phyloP scores from a whole-genome alignment of 2,329 filamentous ascomycete species.

The Penicillium sp. region DNA sequence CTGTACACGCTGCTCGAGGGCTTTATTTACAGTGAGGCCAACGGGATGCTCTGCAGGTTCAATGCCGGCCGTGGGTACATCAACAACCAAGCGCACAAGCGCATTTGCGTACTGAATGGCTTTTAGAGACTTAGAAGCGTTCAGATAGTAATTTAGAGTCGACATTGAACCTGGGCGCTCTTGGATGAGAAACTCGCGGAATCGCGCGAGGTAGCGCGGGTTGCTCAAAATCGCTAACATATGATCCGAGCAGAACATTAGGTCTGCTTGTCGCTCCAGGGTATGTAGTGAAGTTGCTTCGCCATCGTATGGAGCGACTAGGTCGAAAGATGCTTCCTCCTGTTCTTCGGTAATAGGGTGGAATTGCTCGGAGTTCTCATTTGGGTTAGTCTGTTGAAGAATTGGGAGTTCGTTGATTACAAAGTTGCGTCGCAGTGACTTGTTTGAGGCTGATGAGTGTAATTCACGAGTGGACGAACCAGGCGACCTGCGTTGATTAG shows the following conservation, averaged over 20 bases:
- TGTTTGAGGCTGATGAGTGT: slow-evolving; percentile 20
- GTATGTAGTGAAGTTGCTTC: slow-evolving; percentile 41
- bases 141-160: slow-evolving; percentile 69
- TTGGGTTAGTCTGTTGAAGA: slow-evolving; percentile 26
- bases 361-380: slow-evolving; percentile 24
- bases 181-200: slow-evolving; percentile 64
- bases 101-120: slow-evolving; percentile 71
- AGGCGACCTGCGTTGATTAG: slow-evolving; percentile 14
- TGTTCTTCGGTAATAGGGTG: slow-evolving; percentile 28
- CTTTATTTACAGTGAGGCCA: slow-evolving; percentile 55
- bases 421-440: slow-evolving; percentile 22
- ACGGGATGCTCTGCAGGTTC: slow-evolving; percentile 56
- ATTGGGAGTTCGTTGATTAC: slow-evolving; percentile 27
- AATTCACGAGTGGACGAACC: slow-evolving; percentile 3
- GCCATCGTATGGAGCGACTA: slow-evolving; percentile 31
- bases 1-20: slow-evolving; percentile 61
- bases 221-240: slow-evolving; percentile 64
- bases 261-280: slow-evolving; percentile 62
- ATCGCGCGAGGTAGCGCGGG: slow-evolving; percentile 61
- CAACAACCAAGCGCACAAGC: slow-evolving; percentile 58
- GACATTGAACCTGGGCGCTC: slow-evolving; percentile 63
- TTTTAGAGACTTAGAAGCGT: slow-evolving; percentile 67
- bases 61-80: slow-evolving; percentile 53
- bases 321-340: slow-evolving; percentile 32
- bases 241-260: slow-evolving; percentile 65